phyloP scores from a whole-genome alignment of 306 rosid genomes.

The Castanea mollissima region DNA sequence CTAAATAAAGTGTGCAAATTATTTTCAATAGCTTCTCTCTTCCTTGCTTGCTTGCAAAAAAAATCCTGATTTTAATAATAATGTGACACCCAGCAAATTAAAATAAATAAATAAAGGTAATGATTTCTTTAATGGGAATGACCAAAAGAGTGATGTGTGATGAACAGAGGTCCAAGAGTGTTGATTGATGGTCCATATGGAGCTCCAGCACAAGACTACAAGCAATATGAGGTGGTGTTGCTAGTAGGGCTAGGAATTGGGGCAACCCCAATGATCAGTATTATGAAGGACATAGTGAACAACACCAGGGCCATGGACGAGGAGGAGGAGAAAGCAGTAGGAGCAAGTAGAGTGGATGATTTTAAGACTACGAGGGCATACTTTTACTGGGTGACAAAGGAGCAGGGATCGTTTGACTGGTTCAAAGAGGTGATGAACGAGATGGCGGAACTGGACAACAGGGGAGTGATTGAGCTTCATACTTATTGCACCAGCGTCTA shows the following conservation, averaged over 20 bases:
- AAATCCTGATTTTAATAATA: neutral
- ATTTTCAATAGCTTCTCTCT: neutral
- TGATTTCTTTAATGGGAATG: neutral
- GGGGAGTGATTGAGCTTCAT: slow-evolving; percentile 56
- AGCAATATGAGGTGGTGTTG: slow-evolving; percentile 56
- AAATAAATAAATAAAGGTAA: neutral
- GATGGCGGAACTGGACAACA: slow-evolving; percentile 52
- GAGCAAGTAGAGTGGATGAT: neutral
- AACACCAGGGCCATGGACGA: slow-evolving; percentile 50
- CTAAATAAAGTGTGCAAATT: neutral
- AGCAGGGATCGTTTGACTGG: slow-evolving; percentile 73
- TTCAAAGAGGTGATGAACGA: slow-evolving; percentile 68
- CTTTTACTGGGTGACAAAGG: slow-evolving; percentile 67
- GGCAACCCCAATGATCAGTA: slow-evolving; percentile 72
- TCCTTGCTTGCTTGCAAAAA: neutral
- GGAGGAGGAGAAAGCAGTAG: slow-evolving; percentile 11
- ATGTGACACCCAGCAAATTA: neutral
- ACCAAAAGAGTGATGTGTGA: neutral
- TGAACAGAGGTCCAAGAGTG: slow-evolving; percentile 45
- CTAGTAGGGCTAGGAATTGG: slow-evolving; percentile 71
- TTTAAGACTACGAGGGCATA: slow-evolving; percentile 57
- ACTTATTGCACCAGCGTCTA: slow-evolving; percentile 71
- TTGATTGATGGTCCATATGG: slow-evolving; percentile 76
- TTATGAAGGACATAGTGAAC: slow-evolving; percentile 58
- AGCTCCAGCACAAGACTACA: slow-evolving; percentile 77